Evolutionary conservation across 441 rosid species (phyloP).

Genomic region (Eruca vesicaria): DNA sequence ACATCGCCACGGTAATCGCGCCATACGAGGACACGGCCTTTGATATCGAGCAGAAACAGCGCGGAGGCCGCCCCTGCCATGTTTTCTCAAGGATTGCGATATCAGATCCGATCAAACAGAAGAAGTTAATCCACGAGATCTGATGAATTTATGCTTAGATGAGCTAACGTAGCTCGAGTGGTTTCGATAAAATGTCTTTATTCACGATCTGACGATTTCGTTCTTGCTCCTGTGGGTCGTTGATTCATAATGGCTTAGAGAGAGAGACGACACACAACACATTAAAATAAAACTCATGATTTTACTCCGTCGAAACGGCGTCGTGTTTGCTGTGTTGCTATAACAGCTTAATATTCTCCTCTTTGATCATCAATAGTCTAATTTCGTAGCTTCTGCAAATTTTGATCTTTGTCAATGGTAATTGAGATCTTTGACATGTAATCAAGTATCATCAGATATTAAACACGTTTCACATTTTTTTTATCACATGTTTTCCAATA

Average conservation of each 20-base stretch:
- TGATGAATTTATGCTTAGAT: slow-evolving; percentile 6
- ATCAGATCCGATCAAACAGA: slow-evolving; percentile 33
- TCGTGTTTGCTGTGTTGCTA: background rate
- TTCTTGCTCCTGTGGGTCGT: background rate
- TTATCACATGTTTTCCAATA: background rate
- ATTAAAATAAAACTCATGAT: background rate
- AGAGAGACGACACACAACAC: background rate
- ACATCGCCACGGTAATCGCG: slow-evolving; percentile 99
- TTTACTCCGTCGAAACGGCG: background rate
- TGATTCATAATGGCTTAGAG: background rate
- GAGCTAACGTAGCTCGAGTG: background rate
- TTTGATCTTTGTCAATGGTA: background rate
- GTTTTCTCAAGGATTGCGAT: slow-evolving; percentile 1
- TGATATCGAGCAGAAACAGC: slow-evolving; percentile 91
- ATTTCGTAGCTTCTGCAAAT: background rate
- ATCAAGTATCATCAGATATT: background rate
- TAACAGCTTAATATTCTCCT: no score
- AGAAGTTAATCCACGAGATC: slow-evolving; percentile 21
- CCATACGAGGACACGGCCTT: slow-evolving; percentile 96
- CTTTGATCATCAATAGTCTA: background rate
- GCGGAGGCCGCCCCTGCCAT: slow-evolving; percentile 99
- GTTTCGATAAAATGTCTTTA: background rate
- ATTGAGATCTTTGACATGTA: background rate
- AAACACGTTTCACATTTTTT: background rate
- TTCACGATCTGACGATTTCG: background rate